Conservation (phyloP, 2,329 filamentous ascomycete species). For the Aspergillus sp. region DNA sequence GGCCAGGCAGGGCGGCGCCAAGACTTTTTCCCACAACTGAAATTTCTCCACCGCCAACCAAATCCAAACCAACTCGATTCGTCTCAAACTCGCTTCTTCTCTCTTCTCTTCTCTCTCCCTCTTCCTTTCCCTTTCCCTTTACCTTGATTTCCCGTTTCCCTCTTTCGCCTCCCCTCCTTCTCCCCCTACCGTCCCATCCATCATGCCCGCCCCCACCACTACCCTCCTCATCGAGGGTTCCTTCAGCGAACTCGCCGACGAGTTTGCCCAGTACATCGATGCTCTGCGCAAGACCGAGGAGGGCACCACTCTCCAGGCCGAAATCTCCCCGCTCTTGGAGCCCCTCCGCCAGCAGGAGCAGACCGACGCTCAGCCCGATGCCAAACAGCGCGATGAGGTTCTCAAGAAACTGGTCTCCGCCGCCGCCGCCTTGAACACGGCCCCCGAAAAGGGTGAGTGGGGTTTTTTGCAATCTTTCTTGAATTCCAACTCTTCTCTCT, state of each 20-base stretch:
- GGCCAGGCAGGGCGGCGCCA: conserved; percentile 23
- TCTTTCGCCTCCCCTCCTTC: conserved; percentile 8
- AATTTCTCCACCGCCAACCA: conserved; percentile 40
- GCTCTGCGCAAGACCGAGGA: conserved; percentile 69
- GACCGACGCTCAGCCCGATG: conserved; percentile 53
- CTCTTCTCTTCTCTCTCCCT: neutral
- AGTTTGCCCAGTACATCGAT: conserved; percentile 94
- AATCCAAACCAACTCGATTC: conserved; percentile 10
- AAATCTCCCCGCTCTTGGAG: conserved; percentile 69
- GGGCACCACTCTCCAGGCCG: conserved; percentile 54
- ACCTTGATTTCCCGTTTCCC: conserved; percentile 1
- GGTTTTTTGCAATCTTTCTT: neutral
- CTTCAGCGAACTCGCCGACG: conserved; percentile 88
- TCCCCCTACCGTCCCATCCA: conserved; percentile 12
- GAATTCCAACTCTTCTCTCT: neutral
- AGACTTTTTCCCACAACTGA: conserved; percentile 43
- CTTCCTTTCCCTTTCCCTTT: neutral
- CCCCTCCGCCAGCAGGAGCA: conserved; percentile 55
- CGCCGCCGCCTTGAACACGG: conserved; percentile 73
- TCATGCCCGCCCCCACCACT: conserved; percentile 61
- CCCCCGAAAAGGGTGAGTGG: conserved; percentile 75
- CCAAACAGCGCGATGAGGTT: conserved; percentile 72
- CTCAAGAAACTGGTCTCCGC: conserved; percentile 86
- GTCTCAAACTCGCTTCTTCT: conserved; percentile 3
- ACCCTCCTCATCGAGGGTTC: conserved; percentile 80